Conservation (phyloP, 441 rosid species). For the Populus tomentosa region DNA sequence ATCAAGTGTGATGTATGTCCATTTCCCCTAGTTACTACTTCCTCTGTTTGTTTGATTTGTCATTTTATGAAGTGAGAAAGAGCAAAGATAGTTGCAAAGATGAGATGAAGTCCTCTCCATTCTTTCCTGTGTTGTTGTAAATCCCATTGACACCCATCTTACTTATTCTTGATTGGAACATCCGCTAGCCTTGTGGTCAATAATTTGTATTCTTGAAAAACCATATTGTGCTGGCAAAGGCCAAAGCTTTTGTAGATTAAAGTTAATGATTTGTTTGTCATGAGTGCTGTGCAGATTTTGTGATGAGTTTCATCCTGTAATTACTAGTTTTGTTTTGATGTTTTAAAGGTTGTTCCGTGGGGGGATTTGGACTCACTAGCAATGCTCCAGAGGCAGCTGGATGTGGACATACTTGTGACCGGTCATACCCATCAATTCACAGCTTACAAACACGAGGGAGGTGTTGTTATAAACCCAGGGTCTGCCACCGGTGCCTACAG, state of each 20-base stretch:
- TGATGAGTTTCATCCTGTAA: neutral
- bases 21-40: neutral
- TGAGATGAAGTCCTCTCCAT: neutral
- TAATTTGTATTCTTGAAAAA: no score
- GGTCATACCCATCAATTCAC: slow-evolving; percentile 97
- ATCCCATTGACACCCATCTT: neutral
- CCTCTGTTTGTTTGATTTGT: neutral
- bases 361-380: slow-evolving; percentile 92
- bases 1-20: neutral
- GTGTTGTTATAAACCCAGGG: slow-evolving; percentile 92
- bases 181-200: no score
- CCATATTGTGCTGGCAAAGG: neutral
- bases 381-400: slow-evolving; percentile 93
- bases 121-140: neutral
- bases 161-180: neutral
- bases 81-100: neutral
- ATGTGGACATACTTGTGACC: slow-evolving; percentile 86
- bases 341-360: slow-evolving; percentile 82
- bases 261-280: neutral
- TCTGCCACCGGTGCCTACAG: slow-evolving; percentile 96
- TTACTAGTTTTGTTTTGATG: slow-evolving; percentile 6
- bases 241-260: neutral
- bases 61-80: neutral
- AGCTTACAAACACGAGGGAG: slow-evolving; percentile 95
- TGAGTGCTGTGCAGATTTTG: neutral